Conservation (phyloP, 139 green algal genomes). For the Nannochloris sp. region DNA sequence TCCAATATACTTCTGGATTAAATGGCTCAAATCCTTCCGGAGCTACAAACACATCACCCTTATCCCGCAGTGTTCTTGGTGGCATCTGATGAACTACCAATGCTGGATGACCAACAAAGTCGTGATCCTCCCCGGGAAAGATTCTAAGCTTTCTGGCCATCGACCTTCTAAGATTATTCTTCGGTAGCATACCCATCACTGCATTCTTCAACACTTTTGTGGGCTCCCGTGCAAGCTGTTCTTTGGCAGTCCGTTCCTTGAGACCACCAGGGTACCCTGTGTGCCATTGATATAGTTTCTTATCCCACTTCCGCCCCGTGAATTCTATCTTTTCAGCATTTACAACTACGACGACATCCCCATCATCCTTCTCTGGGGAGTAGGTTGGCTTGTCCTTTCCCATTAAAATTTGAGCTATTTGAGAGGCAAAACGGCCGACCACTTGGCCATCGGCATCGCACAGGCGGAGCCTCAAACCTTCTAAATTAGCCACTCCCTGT, state of each 20-base stretch:
- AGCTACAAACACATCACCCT: slow-evolving; percentile 44
- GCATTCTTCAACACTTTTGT: slow-evolving; percentile 53
- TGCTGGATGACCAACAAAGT: slow-evolving; percentile 36
- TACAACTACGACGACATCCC: slow-evolving; percentile 78
- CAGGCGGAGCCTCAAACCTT: slow-evolving; percentile 55
- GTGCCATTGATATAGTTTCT: slow-evolving; percentile 85
- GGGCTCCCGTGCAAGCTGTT: slow-evolving; percentile 52
- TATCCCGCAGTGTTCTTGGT: slow-evolving; percentile 39
- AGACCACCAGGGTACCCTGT: slow-evolving; percentile 76
- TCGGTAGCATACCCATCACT: slow-evolving; percentile 83
- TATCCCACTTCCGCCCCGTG: slow-evolving; percentile 77
- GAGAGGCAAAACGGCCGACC: slow-evolving; percentile 65
- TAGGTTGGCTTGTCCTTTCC: slow-evolving; percentile 89
- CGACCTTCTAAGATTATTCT: slow-evolving; percentile 62
- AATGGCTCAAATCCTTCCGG: slow-evolving; percentile 59
- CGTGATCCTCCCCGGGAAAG: slow-evolving; percentile 59
- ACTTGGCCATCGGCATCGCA: slow-evolving; percentile 79
- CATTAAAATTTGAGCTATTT: slow-evolving; percentile 55
- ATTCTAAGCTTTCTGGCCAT: slow-evolving; percentile 74
- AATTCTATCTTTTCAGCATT: slow-evolving; percentile 74
- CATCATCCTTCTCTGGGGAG: slow-evolving; percentile 50
- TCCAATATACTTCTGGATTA: slow-evolving; percentile 52
- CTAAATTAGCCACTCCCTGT: slow-evolving; percentile 41
- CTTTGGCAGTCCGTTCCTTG: slow-evolving; percentile 53
- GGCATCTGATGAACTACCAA: slow-evolving; percentile 48